These are phyloP conservation scores for Salmacisia buchloeana DNA, from an alignment of 1,284 basidiomycete genomes.

Conservation along the genomic window DNA sequence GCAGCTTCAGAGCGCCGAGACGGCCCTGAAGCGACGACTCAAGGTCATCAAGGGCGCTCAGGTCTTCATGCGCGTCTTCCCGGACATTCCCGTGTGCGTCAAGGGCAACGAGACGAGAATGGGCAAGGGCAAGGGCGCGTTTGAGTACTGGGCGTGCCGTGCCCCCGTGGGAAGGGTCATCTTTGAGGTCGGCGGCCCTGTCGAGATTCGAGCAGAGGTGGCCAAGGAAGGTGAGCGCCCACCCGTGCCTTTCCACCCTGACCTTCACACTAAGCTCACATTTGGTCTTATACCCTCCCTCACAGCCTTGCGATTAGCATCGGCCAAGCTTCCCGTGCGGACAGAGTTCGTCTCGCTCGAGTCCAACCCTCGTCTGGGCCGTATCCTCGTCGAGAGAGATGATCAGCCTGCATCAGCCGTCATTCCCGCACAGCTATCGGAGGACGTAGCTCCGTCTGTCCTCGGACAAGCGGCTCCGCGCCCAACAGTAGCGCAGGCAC, in stretches of 20 bases:
- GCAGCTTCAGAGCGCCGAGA: slow-evolving; percentile 79
- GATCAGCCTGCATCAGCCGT: not conserved
- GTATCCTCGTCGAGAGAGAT: slow-evolving; percentile 28
- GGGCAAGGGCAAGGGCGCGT: slow-evolving; percentile 97
- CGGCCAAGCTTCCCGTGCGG: slow-evolving; percentile 79
- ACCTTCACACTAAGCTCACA: not conserved
- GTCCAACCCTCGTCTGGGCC: slow-evolving; percentile 72
- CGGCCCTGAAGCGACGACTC: slow-evolving; percentile 82
- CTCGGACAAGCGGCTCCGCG: not conserved
- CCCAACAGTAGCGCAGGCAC: not conserved
- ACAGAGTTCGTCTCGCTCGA: slow-evolving; percentile 78
- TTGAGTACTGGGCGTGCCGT: slow-evolving; percentile 94
- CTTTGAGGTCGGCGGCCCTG: slow-evolving; percentile 83
- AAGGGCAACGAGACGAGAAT: slow-evolving; percentile 99
- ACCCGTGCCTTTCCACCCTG: not conserved
- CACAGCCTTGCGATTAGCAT: slow-evolving; percentile 79
- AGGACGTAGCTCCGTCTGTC: not conserved
- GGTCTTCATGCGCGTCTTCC: slow-evolving; percentile 84
- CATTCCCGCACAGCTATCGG: not conserved
- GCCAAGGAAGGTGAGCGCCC: slow-evolving; percentile 73
- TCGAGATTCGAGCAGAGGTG: slow-evolving; percentile 80
- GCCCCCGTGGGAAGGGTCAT: slow-evolving; percentile 87
- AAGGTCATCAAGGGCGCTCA: slow-evolving; percentile 86
- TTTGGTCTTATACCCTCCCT: not conserved
- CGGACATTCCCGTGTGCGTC: slow-evolving; percentile 92